These are phyloP conservation scores for Cryptosporidium bovis DNA, from an alignment of 169 alveolate genomes.

Conservation along the genomic window DNA sequence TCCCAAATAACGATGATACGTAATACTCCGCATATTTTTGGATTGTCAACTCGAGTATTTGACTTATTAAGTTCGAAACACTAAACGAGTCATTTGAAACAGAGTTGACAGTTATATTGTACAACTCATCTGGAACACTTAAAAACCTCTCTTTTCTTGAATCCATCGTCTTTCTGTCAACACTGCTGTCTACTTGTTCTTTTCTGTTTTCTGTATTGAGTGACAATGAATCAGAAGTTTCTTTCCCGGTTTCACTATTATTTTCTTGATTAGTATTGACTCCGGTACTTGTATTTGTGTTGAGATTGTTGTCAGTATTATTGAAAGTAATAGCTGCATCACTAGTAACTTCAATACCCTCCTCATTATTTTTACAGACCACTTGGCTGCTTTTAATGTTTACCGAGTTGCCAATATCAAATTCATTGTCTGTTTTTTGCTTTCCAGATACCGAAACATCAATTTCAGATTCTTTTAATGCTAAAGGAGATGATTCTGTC, in stretches of 20 bases:
- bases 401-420: background rate
- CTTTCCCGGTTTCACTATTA: background rate
- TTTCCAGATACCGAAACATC: background rate
- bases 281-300: background rate
- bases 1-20: background rate
- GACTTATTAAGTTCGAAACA: slow-evolving; percentile 7
- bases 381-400: background rate
- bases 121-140: slow-evolving; percentile 37
- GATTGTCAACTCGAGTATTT: slow-evolving; percentile 7
- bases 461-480: background rate
- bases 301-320: background rate
- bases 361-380: no score
- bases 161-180: background rate
- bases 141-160: slow-evolving; percentile 8
- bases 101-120: background rate
- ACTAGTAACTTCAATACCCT: no score
- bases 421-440: background rate
- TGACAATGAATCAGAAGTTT: background rate
- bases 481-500: background rate
- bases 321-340: background rate
- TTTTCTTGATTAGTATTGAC: no score
- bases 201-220: no score
- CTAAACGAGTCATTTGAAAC: slow-evolving; percentile 1
- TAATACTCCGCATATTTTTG: slow-evolving; percentile 10
- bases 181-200: background rate